Evolutionary conservation across 2,329 filamentous ascomycete species (phyloP), one percentile per base, ranked within the genome.

Genomic region (Pseudopithomyces chartarum): DNA sequence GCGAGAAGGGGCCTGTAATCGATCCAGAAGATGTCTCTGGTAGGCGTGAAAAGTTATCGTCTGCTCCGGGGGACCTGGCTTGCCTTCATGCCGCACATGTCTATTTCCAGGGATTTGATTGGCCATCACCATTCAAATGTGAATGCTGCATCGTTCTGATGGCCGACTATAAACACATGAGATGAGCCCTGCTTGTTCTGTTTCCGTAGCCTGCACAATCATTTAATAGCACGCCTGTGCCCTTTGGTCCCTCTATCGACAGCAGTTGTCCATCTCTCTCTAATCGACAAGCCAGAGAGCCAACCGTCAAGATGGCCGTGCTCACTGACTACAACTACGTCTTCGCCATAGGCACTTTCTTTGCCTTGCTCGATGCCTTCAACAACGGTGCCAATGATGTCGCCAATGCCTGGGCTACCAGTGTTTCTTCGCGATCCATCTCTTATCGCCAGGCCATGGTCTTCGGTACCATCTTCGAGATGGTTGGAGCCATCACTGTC

Each of bases 321-420:
- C 22, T 54, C 33, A n/a, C 52, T 20, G 43, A 68, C 66, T 90
- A 89, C 75, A 85, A 83, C 66, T 91, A 91, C 75, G 76, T 91
- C 69, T 91, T 91, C 73, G 89, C 80, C 79, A 87, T 91, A 65
- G 89, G 89, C 85, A 91, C 88, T 23, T 78, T 87, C 67, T 91
- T 91, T 82, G 88, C 88, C 78, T 76, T 91, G 75, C 85, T 91
- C 44, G 89, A 91, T 78, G 89, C 89, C 58, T 91, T 82, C 83
- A 91, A 91, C 83, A 91, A 90, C 74, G 89, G 89, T 74, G 88
- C 88, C 67, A 91, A 92, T 76, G 90, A 93, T 89, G 90, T 94
- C 55, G 90, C 90, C 69, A 93, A 93, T 78, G 81, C 90, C 49
- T 93, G 89, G 88, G 90, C 90, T 56, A 93, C 90, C 65, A 89